Percentiles rank a stretch among this genome's conserved stretches.
phyloP scores from a whole-genome alignment of 306 rosid genomes.

The Glycine tomentella region DNA sequence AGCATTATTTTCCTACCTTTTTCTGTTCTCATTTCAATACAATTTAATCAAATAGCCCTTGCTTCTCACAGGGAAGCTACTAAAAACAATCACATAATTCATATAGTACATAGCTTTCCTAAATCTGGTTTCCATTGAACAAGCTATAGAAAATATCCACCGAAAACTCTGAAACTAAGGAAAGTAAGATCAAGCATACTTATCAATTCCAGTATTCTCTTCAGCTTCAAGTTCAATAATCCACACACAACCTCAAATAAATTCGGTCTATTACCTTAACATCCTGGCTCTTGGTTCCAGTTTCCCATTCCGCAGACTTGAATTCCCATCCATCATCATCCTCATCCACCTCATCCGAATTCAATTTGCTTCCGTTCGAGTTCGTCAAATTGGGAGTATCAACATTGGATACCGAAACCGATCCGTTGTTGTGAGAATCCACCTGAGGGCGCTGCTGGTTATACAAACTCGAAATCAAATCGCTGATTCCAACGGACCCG shows the following conservation, averaged over 20 bases:
- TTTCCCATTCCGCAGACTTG: conserved; percentile 72
- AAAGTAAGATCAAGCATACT: conserved; percentile 21
- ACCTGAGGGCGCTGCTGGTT: conserved; percentile 45
- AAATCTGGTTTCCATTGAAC: conserved; percentile 29
- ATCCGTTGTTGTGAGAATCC: conserved; percentile 51
- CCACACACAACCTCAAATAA: neutral
- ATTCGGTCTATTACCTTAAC: conserved; percentile 46
- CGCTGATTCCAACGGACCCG: conserved; percentile 52
- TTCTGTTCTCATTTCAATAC: conserved; percentile 32
- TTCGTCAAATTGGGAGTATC: conserved; percentile 32
- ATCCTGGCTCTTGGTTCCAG: conserved; percentile 46
- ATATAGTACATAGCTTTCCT: conserved; percentile 9
- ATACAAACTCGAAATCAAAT: conserved; percentile 62
- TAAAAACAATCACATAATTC: neutral
- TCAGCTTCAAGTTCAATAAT: conserved; percentile 14
- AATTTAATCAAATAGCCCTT: conserved; percentile 44
- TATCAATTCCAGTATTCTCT: conserved; percentile 7
- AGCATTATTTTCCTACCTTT: conserved; percentile 38
- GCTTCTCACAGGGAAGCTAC: conserved; percentile 44
- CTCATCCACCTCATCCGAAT: conserved; percentile 44
- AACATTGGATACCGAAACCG: conserved; percentile 36
- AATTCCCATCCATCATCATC: conserved; percentile 92
- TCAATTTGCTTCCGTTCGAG: conserved; percentile 41
- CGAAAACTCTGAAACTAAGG: conserved; percentile 11
- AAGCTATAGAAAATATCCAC: neutral